Conservation (phyloP, 2,329 filamentous ascomycete genomes). For the Verticillium alfalfae region DNA sequence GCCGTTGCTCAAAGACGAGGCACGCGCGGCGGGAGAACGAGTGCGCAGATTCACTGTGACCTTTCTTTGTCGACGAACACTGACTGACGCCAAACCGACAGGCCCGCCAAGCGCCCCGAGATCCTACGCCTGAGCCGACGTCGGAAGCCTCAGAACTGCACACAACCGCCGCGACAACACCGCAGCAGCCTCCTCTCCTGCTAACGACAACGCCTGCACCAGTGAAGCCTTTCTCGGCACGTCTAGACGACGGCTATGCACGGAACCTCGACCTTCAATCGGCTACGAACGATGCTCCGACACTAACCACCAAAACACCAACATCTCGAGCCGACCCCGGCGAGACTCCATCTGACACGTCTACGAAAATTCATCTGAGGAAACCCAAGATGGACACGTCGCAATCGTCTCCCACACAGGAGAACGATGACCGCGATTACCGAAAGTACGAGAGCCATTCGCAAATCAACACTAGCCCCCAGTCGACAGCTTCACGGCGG, state of each 20-base stretch:
- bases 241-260: conserved; percentile 2
- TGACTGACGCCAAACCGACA: not conserved
- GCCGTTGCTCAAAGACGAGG: not conserved
- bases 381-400: conserved; percentile 37
- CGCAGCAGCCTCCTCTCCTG: not conserved
- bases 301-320: not conserved
- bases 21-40: not conserved
- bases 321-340: conserved; percentile 5
- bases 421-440: conserved; percentile 52
- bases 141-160: not conserved
- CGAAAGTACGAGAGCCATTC: conserved; percentile 20
- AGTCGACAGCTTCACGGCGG: not conserved
- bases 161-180: not conserved
- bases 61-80: not conserved
- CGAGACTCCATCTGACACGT: conserved; percentile 2
- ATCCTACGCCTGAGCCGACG: not conserved
- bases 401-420: conserved; percentile 49
- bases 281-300: conserved; percentile 1
- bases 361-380: conserved; percentile 7
- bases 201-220: not conserved
- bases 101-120: not conserved
- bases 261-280: not conserved
- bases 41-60: not conserved
- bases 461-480: conserved; percentile 8
- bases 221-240: not conserved